Base-by-base conservation (phyloP, 768 basidiomycete species). In the Chalciporus piperatus region DNA sequence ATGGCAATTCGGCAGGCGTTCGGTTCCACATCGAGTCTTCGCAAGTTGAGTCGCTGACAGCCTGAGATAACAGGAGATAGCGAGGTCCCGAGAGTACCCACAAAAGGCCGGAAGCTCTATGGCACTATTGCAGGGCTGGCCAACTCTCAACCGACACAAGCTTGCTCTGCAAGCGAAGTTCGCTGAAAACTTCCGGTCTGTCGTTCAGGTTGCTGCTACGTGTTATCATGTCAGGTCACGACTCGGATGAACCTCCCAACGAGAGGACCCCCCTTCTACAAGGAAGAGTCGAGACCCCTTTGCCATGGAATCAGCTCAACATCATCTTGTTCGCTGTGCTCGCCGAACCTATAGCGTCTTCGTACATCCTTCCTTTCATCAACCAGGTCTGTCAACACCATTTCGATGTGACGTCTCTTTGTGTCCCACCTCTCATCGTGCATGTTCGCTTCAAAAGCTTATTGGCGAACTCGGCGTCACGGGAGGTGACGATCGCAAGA, bases 381-480 rank as follows among this genome's bases (percentile, higher is more conserved):
- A 82, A 82, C 55, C 78, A 83, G 70, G 81, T 78, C 1, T 0
- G 59, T 57, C 32, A 14, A 12, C 8, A 8, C 4, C 37, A 10
- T 10, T 32, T 51, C 30, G 25, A 4, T 9, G 8, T 32, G 11
- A 25, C 25, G 25, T 25, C 25, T 25, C 25, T 25, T 16, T 2
- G 19, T 33, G 16, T 39, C 42, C 40, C 56, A 19, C 9, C 41
- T 43, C 1, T 17, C 9, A 9, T 11, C 23, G 7, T 8, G 25
- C 4, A 2, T 28, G 16, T 20, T 33, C 17, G 30, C 9, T 27
- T 17, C 12, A 28, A 39, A 47, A 86, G 84, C 74, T 86, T 22
- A 75, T 87, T 32, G 72, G 77, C 25, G 84, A 83, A 55, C 71
- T 85, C n/a, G 82, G 77, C 32, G 72, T 87, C 25, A 84, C 82